These are phyloP conservation scores for Camellia japonica DNA, from an alignment of 148 eudicot species.

Conservation along the genomic window DNA sequence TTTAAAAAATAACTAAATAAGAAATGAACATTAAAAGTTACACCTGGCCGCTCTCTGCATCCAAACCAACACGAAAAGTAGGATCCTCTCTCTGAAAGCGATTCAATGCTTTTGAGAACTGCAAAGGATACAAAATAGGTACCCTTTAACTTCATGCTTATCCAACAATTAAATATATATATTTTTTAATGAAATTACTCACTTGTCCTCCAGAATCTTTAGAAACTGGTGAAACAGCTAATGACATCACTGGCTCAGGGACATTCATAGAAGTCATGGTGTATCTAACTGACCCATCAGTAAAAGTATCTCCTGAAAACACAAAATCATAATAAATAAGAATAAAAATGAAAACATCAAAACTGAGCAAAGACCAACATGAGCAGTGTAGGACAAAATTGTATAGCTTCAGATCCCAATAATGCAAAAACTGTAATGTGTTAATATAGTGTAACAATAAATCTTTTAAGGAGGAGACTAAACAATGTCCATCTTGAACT, in stretches of 20 bases:
- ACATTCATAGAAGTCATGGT: constrained; percentile 99
- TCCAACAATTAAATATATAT: neutral
- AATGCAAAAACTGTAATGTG: no score
- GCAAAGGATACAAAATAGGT: constrained; percentile 16
- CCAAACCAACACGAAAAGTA: constrained; percentile 96
- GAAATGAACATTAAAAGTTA: constrained; percentile 8
- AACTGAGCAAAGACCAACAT: neutral
- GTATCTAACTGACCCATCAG: constrained; percentile 86
- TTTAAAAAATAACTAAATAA: neutral
- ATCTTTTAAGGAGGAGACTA: no score
- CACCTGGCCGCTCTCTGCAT: constrained; percentile 85
- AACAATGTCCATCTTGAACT: neutral
- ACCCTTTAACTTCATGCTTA: neutral
- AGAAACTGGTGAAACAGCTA: constrained; percentile 89
- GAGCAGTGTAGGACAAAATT: constrained; percentile 4
- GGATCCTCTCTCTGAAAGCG: constrained; percentile 99
- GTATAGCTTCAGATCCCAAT: constrained; percentile 2
- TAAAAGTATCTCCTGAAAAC: constrained; percentile 86
- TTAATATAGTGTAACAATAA: neutral
- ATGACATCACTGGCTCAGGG: constrained; percentile 96
- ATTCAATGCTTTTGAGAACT: constrained; percentile 97
- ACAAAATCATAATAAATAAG: neutral
- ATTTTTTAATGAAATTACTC: constrained; percentile 27
- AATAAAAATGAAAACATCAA: neutral
- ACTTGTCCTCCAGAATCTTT: constrained; percentile 96